phyloP scores from a whole-genome alignment of 2,329 filamentous ascomycete species.

The Pseudogymnoascus sp. region DNA sequence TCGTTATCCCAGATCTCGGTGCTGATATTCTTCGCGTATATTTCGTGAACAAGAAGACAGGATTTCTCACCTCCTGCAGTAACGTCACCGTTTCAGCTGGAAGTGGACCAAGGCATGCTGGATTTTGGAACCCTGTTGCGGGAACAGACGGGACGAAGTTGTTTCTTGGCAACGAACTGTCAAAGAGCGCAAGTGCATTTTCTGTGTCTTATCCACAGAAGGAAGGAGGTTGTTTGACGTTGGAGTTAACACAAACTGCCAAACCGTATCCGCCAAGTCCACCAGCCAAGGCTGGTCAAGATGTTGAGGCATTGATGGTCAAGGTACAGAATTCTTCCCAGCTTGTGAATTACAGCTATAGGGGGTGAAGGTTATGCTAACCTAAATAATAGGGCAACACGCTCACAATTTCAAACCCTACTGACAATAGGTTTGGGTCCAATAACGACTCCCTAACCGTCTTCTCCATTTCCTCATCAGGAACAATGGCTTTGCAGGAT shows the following conservation, averaged over 20 bases:
- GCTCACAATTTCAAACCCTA: conserved; percentile 12
- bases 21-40: conserved; percentile 39
- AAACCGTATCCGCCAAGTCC: neutral
- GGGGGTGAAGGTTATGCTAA: neutral
- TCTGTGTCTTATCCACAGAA: conserved; percentile 8
- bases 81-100: conserved; percentile 28
- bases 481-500: conserved; percentile 33
- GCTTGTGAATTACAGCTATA: conserved; percentile 11
- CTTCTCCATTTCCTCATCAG: conserved; percentile 29
- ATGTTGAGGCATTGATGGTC: neutral
- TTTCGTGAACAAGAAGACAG: conserved; percentile 31
- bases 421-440: conserved; percentile 5
- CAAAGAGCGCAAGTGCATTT: conserved; percentile 31
- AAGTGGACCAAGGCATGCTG: conserved; percentile 40
- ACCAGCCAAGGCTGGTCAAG: neutral
- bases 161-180: conserved; percentile 37
- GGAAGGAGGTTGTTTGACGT: neutral
- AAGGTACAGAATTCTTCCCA: neutral
- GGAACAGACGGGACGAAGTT: conserved; percentile 23
- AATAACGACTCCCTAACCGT: conserved; percentile 33
- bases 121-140: conserved; percentile 29
- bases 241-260: neutral
- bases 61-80: conserved; percentile 29
- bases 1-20: conserved; percentile 42
- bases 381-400: conserved; percentile 3